phyloP scores from a whole-genome alignment of 129 eudicot genomes.

The Saposhnikovia divaricata region DNA sequence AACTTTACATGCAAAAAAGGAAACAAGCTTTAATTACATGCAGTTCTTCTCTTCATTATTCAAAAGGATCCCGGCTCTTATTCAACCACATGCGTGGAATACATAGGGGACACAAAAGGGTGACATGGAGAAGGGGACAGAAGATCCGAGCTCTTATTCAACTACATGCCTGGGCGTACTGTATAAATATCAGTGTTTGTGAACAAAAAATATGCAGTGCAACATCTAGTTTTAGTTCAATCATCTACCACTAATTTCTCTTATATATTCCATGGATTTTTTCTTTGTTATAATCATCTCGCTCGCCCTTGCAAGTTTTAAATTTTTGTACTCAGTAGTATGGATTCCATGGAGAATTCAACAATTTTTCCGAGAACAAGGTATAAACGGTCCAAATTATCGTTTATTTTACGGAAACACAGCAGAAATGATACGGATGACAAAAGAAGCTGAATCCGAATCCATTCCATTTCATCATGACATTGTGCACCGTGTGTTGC shows the following conservation, averaged over 20 bases:
- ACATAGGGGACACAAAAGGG: too few species aligned
- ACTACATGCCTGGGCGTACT: too few species aligned
- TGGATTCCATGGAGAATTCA: slow-evolving; percentile 26
- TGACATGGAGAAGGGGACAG: too few species aligned
- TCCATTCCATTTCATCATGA: slow-evolving; percentile 17
- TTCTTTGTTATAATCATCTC: neutral
- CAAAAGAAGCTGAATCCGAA: slow-evolving; percentile 6
- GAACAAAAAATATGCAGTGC: neutral
- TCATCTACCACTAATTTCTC: neutral
- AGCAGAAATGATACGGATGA: slow-evolving; percentile 15
- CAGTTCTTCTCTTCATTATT: neutral
- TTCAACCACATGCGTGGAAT: too few species aligned
- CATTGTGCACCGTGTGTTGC: slow-evolving; percentile 17
- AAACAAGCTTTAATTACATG: neutral
- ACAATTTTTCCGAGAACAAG: slow-evolving; percentile 21
- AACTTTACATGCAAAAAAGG: too few species aligned
- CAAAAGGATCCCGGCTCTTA: too few species aligned
- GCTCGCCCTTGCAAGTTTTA: neutral
- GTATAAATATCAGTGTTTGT: neutral
- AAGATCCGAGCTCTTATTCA: too few species aligned
- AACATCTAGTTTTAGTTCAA: neutral
- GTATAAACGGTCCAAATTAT: slow-evolving; percentile 26
- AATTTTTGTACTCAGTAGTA: slow-evolving; percentile 13
- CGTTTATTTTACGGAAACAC: slow-evolving; percentile 27
- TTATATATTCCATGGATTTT: neutral